A percentile compares a stretch with the other conserved stretches of the same genome.
phyloP scores from a whole-genome alignment of 164 flowering plant species.

The Umbellularia californica region DNA sequence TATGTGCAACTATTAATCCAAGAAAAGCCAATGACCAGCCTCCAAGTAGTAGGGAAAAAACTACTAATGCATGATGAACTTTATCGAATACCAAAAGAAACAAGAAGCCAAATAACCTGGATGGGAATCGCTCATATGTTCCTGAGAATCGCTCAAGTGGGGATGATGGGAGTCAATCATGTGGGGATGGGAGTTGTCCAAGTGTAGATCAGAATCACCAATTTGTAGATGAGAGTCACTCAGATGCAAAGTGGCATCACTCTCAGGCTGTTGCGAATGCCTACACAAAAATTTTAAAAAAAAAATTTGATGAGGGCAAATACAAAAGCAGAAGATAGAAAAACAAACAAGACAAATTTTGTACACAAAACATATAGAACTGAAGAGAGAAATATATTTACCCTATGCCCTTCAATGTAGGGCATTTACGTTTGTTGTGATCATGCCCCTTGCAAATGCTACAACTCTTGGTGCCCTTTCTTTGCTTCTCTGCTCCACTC shows the following conservation, averaged over 20 bases:
- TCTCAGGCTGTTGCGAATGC: neutral
- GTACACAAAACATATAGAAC: neutral
- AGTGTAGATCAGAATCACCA: neutral
- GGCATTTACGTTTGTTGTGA: constrained; percentile 9
- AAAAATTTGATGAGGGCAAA: neutral
- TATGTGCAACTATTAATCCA: neutral
- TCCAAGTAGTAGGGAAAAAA: neutral
- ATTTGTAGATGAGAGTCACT: neutral
- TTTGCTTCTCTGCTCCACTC: constrained; percentile 3
- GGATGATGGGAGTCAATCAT: neutral
- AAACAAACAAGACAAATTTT: neutral
- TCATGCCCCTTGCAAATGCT: constrained; percentile 6
- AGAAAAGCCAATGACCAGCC: neutral
- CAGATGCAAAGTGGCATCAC: neutral
- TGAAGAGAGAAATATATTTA: neutral
- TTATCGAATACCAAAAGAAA: neutral
- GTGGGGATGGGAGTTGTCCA: neutral
- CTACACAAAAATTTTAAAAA: neutral
- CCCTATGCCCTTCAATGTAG: constrained; percentile 3
- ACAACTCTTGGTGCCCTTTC: constrained; percentile 6
- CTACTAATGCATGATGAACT: neutral
- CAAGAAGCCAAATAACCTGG: neutral
- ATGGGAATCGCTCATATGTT: neutral
- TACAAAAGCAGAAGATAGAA: neutral
- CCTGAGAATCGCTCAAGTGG: neutral